Evolutionary conservation across 345 rosid genomes (phyloP).

Genomic region (Murraya koenigii): DNA sequence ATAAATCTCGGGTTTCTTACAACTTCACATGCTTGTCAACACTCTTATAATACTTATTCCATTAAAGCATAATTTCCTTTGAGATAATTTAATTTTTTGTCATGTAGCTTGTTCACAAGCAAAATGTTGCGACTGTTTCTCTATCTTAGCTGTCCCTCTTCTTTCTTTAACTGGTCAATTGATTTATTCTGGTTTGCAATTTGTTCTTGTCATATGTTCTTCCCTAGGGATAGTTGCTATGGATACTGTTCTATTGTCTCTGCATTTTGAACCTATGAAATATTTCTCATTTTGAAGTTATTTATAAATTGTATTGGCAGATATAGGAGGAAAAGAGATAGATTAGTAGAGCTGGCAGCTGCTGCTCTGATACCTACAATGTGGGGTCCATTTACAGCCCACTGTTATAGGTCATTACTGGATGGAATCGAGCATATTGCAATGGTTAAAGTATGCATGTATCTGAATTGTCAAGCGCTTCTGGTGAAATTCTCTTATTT

Average conservation of each 20-base stretch:
- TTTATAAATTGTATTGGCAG: conserved; percentile 31
- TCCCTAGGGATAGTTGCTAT: background rate
- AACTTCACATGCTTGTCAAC: background rate
- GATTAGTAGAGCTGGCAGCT: conserved; percentile 66
- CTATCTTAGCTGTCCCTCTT: background rate
- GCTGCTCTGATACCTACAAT: conserved; percentile 79
- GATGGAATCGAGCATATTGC: conserved; percentile 99
- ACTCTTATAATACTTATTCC: background rate
- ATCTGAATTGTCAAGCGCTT: background rate
- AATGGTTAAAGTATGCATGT: conserved; percentile 74
- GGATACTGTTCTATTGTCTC: background rate
- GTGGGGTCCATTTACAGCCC: conserved; percentile 89
- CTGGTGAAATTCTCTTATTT: background rate
- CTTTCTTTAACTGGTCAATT: background rate
- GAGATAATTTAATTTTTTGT: background rate
- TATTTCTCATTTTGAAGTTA: conserved; percentile 1
- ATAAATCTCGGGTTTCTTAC: background rate
- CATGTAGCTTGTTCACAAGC: background rate
- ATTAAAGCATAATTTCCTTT: background rate
- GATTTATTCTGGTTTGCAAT: background rate
- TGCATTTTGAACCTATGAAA: background rate
- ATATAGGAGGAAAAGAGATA: conserved; percentile 82
- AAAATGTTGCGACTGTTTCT: background rate
- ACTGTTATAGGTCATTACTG: conserved; percentile 71
- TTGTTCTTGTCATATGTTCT: background rate